Base-by-base conservation (phyloP, 495 filamentous ascomycete species). In the Annulohypoxylon bovei region DNA sequence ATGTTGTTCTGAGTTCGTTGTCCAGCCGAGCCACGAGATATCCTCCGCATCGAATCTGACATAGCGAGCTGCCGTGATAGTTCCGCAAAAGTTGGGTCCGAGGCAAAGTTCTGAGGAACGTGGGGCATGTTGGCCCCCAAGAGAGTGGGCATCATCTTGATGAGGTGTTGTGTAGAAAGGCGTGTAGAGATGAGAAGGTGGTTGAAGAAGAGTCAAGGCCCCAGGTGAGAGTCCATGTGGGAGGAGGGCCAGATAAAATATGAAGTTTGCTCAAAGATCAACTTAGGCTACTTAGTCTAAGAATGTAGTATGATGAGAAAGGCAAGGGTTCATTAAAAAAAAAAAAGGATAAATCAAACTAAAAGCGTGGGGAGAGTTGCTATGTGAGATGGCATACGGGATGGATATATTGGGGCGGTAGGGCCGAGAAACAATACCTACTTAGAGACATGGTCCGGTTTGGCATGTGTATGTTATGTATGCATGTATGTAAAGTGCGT, bases 1-100 rank as follows among this genome's bases (percentile, higher is more conserved):
- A 87, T 84, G 65, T 81, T 74, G 20, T 75, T 78, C 18, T 75
- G 72, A 20, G 65, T 64, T 61, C 80, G 79, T 62, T 83, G 83
- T 50, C 76, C 75, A 64, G 68, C 75, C 28, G 78, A 80, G 22
- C 76, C 72, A 59, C 80, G 80, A 33, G 82, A 82, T 58, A 77
- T 74, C 46, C 81, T 75, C n/a, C 79, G 78, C 27, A 79, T 73
- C 46, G 68, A 60, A 37, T 78, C 76, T 58, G 75, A 75, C 23
- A 75, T 52, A 25, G 75, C 69, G 35, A 81, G 76, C 27, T 84
- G 79, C 30, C 72, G 73, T 33, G 76, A 81, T 18, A 79, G 58
- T 53, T 84, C 80, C 73, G 78, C 75, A 61, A 80, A 72, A 27
- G 78, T 76, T 40, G 67, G 59, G 27, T 81, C 75, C 63, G 66